Evolutionary conservation across 78 protist species (phyloP), one percentile per base, ranked within the genome.

Genomic region (Dictyostelium capitatum): DNA sequence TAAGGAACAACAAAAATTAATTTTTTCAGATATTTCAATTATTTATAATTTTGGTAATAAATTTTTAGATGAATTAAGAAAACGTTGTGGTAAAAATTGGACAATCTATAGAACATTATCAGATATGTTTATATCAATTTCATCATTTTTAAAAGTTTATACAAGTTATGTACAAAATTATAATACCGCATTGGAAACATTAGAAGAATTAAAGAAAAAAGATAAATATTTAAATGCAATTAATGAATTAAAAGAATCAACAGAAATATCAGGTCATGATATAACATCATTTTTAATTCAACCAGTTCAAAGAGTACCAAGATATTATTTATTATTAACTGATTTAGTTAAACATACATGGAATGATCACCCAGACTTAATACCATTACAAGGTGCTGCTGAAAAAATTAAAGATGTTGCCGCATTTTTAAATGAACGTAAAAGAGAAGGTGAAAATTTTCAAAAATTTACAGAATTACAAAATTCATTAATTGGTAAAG

Each of bases 231-330:
- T 72, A 9, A 65, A 12, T 11, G 64, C 77, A 28, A 41, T 81
- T 4, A n/a, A 47, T 6, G 90, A 90, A 37, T 65, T 50, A 25
- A 46, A 56, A 12, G 75, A 56, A 12, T 9, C 47, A 8, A 89
- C 89, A 28, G 54, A 10, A 32, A 41, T n/a, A n/a, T 80, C 6
- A 53, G 65, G 70, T 20, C 64, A 57, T 37, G 95, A 82, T 12
- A 9, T 95, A 9, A 37, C 82, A 0, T 47, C 70, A 48, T 82
- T 95, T 51, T 25, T 95, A 25, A 95, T 95, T 65, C 81, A 67
- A 80, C 97, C 97, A 8, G 82, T 95, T 28, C 97, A 95, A 59
- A 10, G 95, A 19, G 91, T 95, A 79, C 97, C 95, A 14, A 53
- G 95, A 20, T 95, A 89, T 57, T 82, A 53, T 54, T 41, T 90